Evolutionary conservation across 371 early-diverging fungal genomes (phyloP), one percentile per base, ranked within the genome.

Genomic region (Conidiobolus incongruus): DNA sequence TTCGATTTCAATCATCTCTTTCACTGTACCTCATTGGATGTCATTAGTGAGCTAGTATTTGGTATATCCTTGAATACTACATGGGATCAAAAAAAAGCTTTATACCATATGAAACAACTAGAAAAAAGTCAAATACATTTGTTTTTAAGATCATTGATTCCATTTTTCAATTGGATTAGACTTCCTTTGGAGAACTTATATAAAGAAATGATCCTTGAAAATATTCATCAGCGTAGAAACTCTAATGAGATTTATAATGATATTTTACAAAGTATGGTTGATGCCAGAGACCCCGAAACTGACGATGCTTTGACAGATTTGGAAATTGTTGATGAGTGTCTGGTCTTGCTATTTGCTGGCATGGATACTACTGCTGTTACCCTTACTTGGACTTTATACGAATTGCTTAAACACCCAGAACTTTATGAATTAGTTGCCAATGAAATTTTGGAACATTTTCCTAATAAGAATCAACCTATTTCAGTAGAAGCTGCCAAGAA

Each of bases 281-380:
- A 54, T 33, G 35, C 48, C 21, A 22, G 31, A 16, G 51, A 41
- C 15, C 33, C 24, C 3, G 48, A 48, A 20, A 36, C 38, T 4
- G 49, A 31, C 10, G 38, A 54, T 3, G 35, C 35, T 8, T 44
- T 48, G n/a, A 30, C 30, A 7, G 44, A 45, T 20, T 37, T 38
- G 4, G 49, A 48, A 23, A 46, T 51, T 34, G 37, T 35, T 16
- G 45, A 40, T 28, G 49, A 54, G 36, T 28, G 23, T 10, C 44
- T 54, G 20, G 48, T 38, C 21, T 38, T 38, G 17, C 19, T 51
- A 17, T 47, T 52, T 20, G 55, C 52, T 29, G 55, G 55, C 30
- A 47, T 47, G 16, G 55, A 55, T 31, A 55, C 55, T 4, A 47
- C 47, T 21, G 35, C 50, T 24, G 44, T 44, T 21, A 52, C 47